Conservation (phyloP, 139 green algal species). For the Chlamydomonas sphaeroides region DNA sequence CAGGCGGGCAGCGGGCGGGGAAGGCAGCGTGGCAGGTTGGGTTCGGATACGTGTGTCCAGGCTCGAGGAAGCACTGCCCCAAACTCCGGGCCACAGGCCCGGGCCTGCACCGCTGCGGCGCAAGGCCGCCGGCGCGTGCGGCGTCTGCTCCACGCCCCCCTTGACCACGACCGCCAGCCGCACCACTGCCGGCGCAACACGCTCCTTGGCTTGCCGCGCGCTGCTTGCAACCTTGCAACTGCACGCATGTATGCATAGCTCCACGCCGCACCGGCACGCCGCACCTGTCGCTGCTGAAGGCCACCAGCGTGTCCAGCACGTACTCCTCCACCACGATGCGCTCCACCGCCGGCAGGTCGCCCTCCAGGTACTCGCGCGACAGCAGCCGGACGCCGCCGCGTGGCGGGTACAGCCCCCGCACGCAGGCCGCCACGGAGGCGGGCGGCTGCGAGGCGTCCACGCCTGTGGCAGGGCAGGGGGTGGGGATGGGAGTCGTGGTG, state of each 20-base stretch:
- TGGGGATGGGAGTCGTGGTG: background rate
- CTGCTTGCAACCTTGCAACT: too few relatives aligned
- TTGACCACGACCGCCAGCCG: too few relatives aligned
- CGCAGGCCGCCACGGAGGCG: background rate
- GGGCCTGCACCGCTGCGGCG: too few relatives aligned
- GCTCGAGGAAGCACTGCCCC: too few relatives aligned
- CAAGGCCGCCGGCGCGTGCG: too few relatives aligned
- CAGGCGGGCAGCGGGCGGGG: background rate
- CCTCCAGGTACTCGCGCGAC: slow-evolving; percentile 68
- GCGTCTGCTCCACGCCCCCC: too few relatives aligned
- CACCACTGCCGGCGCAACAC: too few relatives aligned
- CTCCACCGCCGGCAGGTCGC: slow-evolving; percentile 64
- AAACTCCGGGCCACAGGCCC: too few relatives aligned
- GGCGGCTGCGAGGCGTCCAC: background rate
- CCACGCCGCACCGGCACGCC: too few relatives aligned
- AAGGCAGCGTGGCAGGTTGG: background rate
- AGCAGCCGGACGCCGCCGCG: slow-evolving; percentile 80
- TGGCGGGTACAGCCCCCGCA: slow-evolving; percentile 62
- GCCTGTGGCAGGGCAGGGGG: background rate
- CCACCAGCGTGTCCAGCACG: slow-evolving; percentile 79
- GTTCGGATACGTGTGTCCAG: too few relatives aligned
- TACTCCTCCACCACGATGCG: slow-evolving; percentile 85
- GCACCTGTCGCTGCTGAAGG: slow-evolving; percentile 71
- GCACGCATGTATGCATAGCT: too few relatives aligned
- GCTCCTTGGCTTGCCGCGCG: too few relatives aligned